Percentiles rank a stretch among this genome's conserved stretches.
phyloP scores from a whole-genome alignment of 1,284 basidiomycete genomes.

The Thecaphora thlaspeos region DNA sequence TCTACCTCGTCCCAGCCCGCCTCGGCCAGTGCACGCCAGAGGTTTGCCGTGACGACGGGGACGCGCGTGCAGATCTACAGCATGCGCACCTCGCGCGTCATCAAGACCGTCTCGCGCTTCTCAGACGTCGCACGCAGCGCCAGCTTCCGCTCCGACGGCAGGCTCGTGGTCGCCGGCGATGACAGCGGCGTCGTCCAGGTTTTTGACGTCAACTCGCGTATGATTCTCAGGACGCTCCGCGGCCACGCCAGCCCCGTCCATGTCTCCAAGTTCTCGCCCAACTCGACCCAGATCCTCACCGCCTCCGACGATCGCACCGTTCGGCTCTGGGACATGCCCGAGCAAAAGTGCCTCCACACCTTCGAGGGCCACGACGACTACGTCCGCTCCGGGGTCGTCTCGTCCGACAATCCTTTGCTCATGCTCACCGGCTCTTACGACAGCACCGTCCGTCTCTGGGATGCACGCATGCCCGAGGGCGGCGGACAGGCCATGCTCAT shows the following conservation, averaged over 20 bases:
- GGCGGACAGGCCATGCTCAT: constrained; percentile 51
- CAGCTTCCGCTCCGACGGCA: constrained; percentile 76
- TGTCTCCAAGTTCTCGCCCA: constrained; percentile 84
- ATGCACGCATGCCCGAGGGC: constrained; percentile 64
- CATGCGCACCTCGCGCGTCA: constrained; percentile 88
- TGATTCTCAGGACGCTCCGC: constrained; percentile 86
- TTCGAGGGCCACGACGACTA: constrained; percentile 89
- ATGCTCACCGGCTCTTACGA: constrained; percentile 94
- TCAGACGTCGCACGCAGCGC: constrained; percentile 82
- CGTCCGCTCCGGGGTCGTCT: constrained; percentile 86
- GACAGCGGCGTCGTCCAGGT: constrained; percentile 91
- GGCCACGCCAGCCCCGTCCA: constrained; percentile 89
- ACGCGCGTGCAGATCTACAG: constrained; percentile 94
- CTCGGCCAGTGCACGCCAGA: constrained; percentile 48
- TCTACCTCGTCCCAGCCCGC: constrained; percentile 23
- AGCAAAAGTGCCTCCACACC: constrained; percentile 74
- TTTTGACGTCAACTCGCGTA: constrained; percentile 91
- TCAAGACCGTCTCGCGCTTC: constrained; percentile 93
- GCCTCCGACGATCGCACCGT: constrained; percentile 96
- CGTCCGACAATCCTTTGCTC: constrained; percentile 76
- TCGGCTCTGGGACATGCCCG: constrained; percentile 91
- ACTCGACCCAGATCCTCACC: constrained; percentile 80
- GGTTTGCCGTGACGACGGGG: constrained; percentile 92
- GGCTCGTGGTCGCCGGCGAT: constrained; percentile 90
- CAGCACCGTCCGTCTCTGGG: constrained; percentile 83